These are phyloP conservation scores for Gynostemma pentaphyllum DNA, from an alignment of 306 rosid species.

Conservation along the genomic window DNA sequence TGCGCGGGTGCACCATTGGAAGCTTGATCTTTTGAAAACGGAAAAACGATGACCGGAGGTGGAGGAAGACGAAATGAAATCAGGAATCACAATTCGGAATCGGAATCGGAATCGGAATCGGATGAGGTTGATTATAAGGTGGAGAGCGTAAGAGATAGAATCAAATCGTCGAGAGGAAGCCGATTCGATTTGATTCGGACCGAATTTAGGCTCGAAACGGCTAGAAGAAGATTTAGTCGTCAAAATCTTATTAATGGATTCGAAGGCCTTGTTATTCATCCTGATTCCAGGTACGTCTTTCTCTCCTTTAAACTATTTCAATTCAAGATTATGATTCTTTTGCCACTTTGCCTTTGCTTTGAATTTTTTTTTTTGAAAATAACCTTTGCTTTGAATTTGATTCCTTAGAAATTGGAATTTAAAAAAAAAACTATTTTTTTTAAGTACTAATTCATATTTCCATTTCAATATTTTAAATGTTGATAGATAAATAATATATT, in stretches of 20 bases:
- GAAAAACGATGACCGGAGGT: neutral
- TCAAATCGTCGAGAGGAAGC: constrained; percentile 71
- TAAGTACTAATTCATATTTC: no score
- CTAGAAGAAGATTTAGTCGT: constrained; percentile 37
- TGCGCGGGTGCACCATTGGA: no score
- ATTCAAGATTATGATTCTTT: neutral
- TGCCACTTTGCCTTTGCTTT: neutral
- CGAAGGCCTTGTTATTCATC: constrained; percentile 33
- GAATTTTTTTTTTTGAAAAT: no score
- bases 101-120: neutral
- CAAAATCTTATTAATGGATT: constrained; percentile 38
- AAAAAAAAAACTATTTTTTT: no score
- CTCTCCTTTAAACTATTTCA: neutral
- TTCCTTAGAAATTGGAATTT: neutral
- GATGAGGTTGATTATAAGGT: constrained; percentile 35
- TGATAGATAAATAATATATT: no score
- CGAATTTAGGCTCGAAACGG: constrained; percentile 33
- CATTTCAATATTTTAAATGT: no score
- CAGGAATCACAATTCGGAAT: neutral
- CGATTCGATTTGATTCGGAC: constrained; percentile 41
- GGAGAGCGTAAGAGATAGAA: constrained; percentile 41
- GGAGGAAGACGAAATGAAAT: constrained; percentile 2
- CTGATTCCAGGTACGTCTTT: constrained; percentile 45
- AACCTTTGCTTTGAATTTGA: no score
- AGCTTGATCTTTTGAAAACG: no score